Percentiles rank a stretch among this genome's conserved stretches.
Evolutionary conservation across 1,139 yeast species (phyloP).

Genomic region (Suhomyces guaymorum): DNA sequence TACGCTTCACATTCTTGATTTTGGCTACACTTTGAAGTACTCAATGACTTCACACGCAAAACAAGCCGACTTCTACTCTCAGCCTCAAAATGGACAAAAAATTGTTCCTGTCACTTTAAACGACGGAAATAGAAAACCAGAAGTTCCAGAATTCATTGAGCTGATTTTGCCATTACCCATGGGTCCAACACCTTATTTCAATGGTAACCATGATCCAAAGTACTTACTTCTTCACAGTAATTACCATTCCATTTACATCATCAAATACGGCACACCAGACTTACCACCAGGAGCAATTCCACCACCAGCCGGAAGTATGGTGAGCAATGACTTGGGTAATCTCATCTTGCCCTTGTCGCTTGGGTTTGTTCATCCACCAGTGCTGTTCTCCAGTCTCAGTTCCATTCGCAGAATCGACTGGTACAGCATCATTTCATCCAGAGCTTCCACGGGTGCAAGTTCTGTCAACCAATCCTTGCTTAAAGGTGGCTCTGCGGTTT

Average conservation of each 20-base stretch:
- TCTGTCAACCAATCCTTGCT: conserved; percentile 46
- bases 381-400: conserved; percentile 55
- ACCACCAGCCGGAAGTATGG: not conserved
- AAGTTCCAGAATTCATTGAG: conserved; percentile 26
- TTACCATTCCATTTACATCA: conserved; percentile 49
- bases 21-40: conserved; percentile 79
- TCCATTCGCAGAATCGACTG: conserved; percentile 67
- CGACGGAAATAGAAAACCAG: conserved; percentile 17
- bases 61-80: conserved; percentile 75
- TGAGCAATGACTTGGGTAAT: conserved; percentile 51
- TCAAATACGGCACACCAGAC: conserved; percentile 17
- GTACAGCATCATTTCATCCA: conserved; percentile 64
- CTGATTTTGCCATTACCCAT: conserved; percentile 35
- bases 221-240: conserved; percentile 58
- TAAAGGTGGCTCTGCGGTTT: conserved; percentile 76
- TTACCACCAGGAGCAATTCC: conserved; percentile 9
- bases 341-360: conserved; percentile 75
- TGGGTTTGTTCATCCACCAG: conserved; percentile 77
- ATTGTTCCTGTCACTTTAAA: conserved; percentile 32
- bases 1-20: conserved; percentile 65
- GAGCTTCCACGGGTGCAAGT: conserved; percentile 40
- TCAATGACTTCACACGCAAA: conserved; percentile 79
- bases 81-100: conserved; percentile 52
- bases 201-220: conserved; percentile 69
- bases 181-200: conserved; percentile 58